Conservation (phyloP, 495 filamentous ascomycete species). For the Usnea hakonensis region DNA sequence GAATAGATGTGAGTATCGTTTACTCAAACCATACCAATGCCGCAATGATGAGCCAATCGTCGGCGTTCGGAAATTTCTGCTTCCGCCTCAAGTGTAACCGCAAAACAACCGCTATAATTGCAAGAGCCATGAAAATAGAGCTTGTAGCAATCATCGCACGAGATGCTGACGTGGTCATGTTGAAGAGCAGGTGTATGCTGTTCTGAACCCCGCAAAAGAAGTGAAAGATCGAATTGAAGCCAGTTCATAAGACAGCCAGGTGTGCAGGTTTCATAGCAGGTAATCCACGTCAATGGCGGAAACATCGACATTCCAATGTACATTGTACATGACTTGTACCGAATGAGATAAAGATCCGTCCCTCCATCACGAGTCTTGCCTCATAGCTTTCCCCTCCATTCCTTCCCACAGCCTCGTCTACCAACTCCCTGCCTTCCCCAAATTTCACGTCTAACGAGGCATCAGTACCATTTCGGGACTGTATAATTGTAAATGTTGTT, state of each 20-base stretch:
- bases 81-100: constrained; percentile 9
- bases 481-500: too few relatives aligned
- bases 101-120: constrained; percentile 8
- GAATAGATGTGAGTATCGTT: neutral
- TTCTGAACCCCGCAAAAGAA: neutral
- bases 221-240: neutral
- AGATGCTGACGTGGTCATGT: constrained; percentile 9
- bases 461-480: too few relatives aligned
- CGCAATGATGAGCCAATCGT: constrained; percentile 15
- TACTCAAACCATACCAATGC: constrained; percentile 10
- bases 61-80: constrained; percentile 1
- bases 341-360: too few relatives aligned
- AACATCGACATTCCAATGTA: too few relatives aligned
- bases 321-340: too few relatives aligned
- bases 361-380: too few relatives aligned
- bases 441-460: too few relatives aligned
- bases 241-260: neutral
- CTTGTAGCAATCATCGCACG: constrained; percentile 14
- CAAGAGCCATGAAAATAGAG: constrained; percentile 10
- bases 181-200: neutral
- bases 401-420: too few relatives aligned
- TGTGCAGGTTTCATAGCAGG: neutral
- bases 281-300: too few relatives aligned
- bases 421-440: too few relatives aligned
- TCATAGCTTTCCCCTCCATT: too few relatives aligned